Conservation (phyloP, 2,329 filamentous ascomycete species). For the Phoma sp. region DNA sequence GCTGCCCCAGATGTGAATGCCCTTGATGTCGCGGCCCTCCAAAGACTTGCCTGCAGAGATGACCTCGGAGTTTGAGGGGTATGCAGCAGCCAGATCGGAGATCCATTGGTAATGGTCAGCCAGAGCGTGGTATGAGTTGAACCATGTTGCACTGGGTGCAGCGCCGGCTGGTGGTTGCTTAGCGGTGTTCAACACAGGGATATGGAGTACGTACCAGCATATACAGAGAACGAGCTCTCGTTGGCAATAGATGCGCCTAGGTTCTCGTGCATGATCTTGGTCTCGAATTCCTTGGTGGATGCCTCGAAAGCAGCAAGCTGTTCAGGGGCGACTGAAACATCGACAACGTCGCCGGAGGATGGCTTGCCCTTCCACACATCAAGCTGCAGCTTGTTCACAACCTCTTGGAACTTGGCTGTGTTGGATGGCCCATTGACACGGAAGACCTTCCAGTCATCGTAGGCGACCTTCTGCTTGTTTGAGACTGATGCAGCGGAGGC, state of each 20-base stretch:
- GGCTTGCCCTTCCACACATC: conserved; percentile 47
- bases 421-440: conserved; percentile 44
- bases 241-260: conserved; percentile 46
- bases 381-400: conserved; percentile 42
- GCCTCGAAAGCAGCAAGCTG: conserved; percentile 39
- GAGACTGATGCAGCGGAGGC: conserved; percentile 43
- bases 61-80: conserved; percentile 46
- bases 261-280: conserved; percentile 47
- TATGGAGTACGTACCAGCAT: conserved; percentile 35
- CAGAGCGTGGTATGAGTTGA: conserved; percentile 47
- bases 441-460: conserved; percentile 48
- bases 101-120: conserved; percentile 47
- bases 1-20: conserved; percentile 50
- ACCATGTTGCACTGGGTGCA: conserved; percentile 45
- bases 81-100: conserved; percentile 44
- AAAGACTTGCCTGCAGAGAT: conserved; percentile 45
- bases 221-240: conserved; percentile 39
- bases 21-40: conserved; percentile 48
- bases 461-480: conserved; percentile 39
- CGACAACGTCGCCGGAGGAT: conserved; percentile 41
- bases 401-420: conserved; percentile 34
- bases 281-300: conserved; percentile 36
- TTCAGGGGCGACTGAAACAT: conserved; percentile 46
- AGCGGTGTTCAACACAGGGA: conserved; percentile 18
- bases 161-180: conserved; percentile 32